Percentiles rank a stretch among this genome's conserved stretches.
phyloP scores from a whole-genome alignment of 129 eudicot genomes.

The Apium graveolens region DNA sequence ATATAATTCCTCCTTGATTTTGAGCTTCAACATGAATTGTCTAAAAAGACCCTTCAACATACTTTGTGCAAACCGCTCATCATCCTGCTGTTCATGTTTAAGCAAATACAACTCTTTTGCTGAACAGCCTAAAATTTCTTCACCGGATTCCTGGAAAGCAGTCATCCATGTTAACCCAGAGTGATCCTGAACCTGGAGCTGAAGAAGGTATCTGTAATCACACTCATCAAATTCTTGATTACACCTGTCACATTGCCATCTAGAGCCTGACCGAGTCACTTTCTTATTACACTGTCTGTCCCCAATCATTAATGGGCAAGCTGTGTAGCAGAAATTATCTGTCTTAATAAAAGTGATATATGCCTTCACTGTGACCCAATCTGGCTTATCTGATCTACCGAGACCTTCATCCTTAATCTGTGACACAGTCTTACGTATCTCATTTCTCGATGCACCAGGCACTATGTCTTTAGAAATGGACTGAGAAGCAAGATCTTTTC shows the following conservation, averaged over 20 bases:
- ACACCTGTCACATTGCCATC: conserved; percentile 88
- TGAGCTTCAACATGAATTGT: conserved; percentile 56
- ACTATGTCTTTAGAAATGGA: conserved; percentile 69
- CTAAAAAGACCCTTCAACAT: conserved; percentile 43
- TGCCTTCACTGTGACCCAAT: conserved; percentile 86
- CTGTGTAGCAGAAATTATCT: conserved; percentile 78
- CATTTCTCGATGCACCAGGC: conserved; percentile 55
- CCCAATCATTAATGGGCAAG: conserved; percentile 76
- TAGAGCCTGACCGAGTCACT: conserved; percentile 62
- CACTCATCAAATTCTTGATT: conserved; percentile 89
- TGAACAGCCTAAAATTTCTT: conserved; percentile 66
- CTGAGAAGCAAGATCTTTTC: conserved; percentile 51
- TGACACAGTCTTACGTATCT: conserved; percentile 57
- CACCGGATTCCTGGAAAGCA: conserved; percentile 88
- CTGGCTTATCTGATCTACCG: conserved; percentile 85
- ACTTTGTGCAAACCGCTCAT: conserved; percentile 36
- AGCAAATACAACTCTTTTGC: conserved; percentile 64
- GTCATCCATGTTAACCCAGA: conserved; percentile 89
- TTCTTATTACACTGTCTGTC: conserved; percentile 78
- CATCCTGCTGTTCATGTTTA: conserved; percentile 52
- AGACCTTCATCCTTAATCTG: conserved; percentile 89
- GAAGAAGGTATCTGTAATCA: conserved; percentile 85
- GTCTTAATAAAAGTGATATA: conserved; percentile 59
- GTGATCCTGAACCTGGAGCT: conserved; percentile 83
- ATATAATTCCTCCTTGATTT: conserved; percentile 74